Conservation (phyloP, 805 yeast genomes). For the Hanseniaspora pseudoguilliermondii region DNA sequence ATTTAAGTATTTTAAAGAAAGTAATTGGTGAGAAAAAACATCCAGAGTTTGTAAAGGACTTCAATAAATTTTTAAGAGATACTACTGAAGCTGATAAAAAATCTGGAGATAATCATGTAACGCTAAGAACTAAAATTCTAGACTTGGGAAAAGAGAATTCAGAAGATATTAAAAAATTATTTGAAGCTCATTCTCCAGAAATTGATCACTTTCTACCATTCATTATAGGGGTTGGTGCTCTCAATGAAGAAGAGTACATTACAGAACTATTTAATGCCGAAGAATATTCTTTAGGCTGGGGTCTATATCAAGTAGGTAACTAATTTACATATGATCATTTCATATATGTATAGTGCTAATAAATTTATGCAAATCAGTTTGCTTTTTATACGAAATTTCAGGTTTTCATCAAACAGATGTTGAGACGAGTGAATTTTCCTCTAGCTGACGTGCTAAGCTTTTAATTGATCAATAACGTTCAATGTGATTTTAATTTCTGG, state of each 20-base stretch:
- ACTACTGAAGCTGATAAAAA: slow-evolving; percentile 24
- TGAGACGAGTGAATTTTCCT: no score
- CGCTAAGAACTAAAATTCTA: slow-evolving; percentile 27
- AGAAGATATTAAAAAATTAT: slow-evolving; percentile 28
- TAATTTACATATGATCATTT: background rate
- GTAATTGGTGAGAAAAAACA: background rate
- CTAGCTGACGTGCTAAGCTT: no score
- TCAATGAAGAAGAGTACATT: slow-evolving; percentile 26
- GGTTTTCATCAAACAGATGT: no score
- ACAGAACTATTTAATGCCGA: slow-evolving; percentile 37
- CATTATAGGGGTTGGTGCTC: slow-evolving; percentile 46
- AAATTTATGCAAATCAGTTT: no score
- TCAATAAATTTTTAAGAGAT: slow-evolving; percentile 35
- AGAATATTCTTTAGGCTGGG: slow-evolving; percentile 49
- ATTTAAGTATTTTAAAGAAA: slow-evolving; percentile 39
- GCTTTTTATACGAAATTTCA: no score
- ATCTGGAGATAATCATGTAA: slow-evolving; percentile 21
- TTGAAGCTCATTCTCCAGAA: slow-evolving; percentile 53
- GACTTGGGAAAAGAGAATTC: slow-evolving; percentile 24
- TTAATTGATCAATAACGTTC: no score
- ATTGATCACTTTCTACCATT: slow-evolving; percentile 61
- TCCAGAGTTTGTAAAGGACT: slow-evolving; percentile 18
- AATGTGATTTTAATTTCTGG: no score
- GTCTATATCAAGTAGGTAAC: slow-evolving; percentile 30
- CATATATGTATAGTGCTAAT: background rate